Conservation (phyloP, 768 basidiomycete species). For the Suillus americanus region DNA sequence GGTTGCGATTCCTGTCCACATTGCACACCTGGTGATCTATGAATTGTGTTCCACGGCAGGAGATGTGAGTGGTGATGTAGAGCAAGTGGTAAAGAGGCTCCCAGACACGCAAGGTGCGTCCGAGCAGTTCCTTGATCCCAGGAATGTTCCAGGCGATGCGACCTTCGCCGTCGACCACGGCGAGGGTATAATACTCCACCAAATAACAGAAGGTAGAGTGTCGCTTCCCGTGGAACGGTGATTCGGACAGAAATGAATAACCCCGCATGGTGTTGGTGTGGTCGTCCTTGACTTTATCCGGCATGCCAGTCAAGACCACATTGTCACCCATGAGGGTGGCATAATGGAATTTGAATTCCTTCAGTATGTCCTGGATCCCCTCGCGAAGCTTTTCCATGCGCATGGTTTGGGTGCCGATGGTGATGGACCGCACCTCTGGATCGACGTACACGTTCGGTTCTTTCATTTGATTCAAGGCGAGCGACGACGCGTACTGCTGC, state of each 20-base stretch:
- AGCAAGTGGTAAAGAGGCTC: background rate
- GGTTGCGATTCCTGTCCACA: background rate
- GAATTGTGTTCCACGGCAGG: background rate
- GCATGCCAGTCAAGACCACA: background rate
- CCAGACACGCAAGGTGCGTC: background rate
- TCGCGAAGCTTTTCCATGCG: background rate
- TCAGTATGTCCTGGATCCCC: background rate
- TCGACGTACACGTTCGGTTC: background rate
- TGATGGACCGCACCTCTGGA: background rate
- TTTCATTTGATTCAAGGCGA: background rate
- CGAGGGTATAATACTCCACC: background rate
- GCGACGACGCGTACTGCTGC: background rate
- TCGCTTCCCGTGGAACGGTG: background rate
- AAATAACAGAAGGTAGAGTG: background rate
- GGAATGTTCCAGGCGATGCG: background rate
- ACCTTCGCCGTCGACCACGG: background rate
- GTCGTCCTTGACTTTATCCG: background rate
- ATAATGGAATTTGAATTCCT: background rate
- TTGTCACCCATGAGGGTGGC: background rate
- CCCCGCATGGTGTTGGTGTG: background rate
- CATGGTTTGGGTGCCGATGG: background rate
- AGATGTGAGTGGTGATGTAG: background rate
- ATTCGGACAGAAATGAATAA: background rate
- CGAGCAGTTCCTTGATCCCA: background rate
- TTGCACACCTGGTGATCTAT: background rate